These are phyloP conservation scores for Ophiostoma triangulosporum DNA, from an alignment of 2,329 filamentous ascomycete species.

Conservation along the genomic window DNA sequence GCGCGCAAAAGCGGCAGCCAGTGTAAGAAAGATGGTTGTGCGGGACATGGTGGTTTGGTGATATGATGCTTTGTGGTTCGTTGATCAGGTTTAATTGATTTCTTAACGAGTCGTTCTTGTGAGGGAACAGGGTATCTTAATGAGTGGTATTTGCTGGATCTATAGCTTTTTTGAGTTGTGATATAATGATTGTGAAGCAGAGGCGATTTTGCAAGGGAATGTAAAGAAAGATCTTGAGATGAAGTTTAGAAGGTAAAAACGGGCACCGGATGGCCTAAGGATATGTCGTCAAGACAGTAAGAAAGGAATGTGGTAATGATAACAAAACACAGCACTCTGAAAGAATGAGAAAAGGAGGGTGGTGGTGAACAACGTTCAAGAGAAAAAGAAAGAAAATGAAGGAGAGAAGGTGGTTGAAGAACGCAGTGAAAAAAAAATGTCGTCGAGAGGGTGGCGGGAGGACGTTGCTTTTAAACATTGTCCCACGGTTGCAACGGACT, in stretches of 20 bases:
- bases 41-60: not conserved
- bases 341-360: not conserved
- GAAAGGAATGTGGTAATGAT: not conserved
- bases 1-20: slow-evolving; percentile 12
- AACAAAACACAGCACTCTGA: not conserved
- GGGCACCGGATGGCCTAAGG: not conserved
- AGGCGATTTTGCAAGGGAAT: not conserved
- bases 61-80: not conserved
- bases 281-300: not conserved
- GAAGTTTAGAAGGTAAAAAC: not conserved
- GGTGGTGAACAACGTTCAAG: not conserved
- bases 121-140: not conserved
- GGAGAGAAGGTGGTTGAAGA: not conserved
- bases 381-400: not conserved
- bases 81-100: not conserved
- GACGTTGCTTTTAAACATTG: not conserved
- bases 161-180: not conserved
- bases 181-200: not conserved
- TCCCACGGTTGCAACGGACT: not conserved
- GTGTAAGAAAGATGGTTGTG: slow-evolving; percentile 1
- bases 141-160: not conserved
- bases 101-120: not conserved
- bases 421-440: not conserved
- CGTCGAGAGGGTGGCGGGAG: not conserved
- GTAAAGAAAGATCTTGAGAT: not conserved